A percentile compares a stretch with the other conserved stretches of the same genome.
These are phyloP conservation scores for Coelastrella sp. DNA, from an alignment of 139 green algal species.

Conservation along the genomic window DNA sequence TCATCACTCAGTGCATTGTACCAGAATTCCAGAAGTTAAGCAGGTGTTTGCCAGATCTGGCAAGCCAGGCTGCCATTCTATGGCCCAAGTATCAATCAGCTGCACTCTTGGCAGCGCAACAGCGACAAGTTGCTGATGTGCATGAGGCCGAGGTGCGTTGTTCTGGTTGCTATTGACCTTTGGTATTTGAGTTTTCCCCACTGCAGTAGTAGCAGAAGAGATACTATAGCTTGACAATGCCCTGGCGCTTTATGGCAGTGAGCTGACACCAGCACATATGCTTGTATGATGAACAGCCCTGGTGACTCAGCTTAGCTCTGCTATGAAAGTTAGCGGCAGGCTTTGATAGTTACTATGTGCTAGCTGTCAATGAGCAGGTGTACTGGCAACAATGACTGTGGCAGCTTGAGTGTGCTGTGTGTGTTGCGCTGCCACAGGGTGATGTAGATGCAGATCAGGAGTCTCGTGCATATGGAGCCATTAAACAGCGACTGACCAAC, in stretches of 20 bases:
- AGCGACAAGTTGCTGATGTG: constrained; percentile 13
- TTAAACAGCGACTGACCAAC: not conserved
- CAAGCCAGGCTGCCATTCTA: not conserved
- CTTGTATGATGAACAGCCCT: too few relatives aligned
- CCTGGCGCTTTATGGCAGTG: too few relatives aligned
- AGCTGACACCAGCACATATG: too few relatives aligned
- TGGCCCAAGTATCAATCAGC: constrained; percentile 5
- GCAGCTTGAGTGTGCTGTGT: not conserved
- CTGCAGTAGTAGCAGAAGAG: not conserved
- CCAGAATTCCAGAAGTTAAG: not conserved
- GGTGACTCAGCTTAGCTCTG: too few relatives aligned
- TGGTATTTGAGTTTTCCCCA: too few relatives aligned
- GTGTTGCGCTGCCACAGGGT: not conserved
- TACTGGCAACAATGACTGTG: too few relatives aligned
- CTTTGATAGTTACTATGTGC: too few relatives aligned
- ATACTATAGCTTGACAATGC: too few relatives aligned
- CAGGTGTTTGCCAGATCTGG: constrained; percentile 30
- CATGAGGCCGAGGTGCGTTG: not conserved
- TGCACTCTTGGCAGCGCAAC: not conserved
- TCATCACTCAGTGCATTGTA: constrained; percentile 17
- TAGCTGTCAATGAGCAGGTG: too few relatives aligned
- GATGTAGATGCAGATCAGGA: constrained; percentile 11
- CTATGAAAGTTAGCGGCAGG: not conserved
- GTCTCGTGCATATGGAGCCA: not conserved
- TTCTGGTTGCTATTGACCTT: not conserved